phyloP scores from a whole-genome alignment of 768 basidiomycete genomes.

The Serpula lacrymans region DNA sequence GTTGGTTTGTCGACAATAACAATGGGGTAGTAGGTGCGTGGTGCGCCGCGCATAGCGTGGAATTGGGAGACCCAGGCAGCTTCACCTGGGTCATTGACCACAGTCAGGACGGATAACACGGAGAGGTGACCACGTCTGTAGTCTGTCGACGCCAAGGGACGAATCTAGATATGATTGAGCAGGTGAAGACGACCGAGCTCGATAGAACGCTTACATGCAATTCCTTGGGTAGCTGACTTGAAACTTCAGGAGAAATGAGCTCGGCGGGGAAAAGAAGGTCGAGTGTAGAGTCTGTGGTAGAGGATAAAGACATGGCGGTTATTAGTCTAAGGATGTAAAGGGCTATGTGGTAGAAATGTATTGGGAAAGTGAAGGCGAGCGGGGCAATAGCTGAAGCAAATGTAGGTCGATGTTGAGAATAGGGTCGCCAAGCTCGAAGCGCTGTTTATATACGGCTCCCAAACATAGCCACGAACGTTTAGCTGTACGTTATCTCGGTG shows the following conservation, averaged over 20 bases:
- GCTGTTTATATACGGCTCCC: too few relatives aligned
- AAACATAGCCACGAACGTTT: too few relatives aligned
- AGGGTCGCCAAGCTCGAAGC: too few relatives aligned
- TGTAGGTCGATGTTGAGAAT: too few relatives aligned
- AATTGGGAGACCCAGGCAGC: conserved; percentile 71
- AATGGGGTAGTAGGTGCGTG: conserved; percentile 75
- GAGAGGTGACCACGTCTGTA: conserved; percentile 76
- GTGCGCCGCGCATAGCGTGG: conserved; percentile 48
- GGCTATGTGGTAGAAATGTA: too few relatives aligned
- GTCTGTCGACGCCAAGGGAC: conserved; percentile 86
- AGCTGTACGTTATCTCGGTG: too few relatives aligned
- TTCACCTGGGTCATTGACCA: conserved; percentile 63
- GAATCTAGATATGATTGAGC: conserved; percentile 51
- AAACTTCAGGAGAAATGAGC: conserved; percentile 66
- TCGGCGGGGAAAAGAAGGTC: conserved; percentile 76
- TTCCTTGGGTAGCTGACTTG: conserved; percentile 54
- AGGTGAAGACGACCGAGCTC: neutral
- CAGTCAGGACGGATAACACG: conserved; percentile 73
- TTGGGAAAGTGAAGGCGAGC: too few relatives aligned
- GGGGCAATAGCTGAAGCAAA: too few relatives aligned
- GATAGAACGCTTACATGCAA: conserved; percentile 52
- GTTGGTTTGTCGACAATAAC: conserved; percentile 75
- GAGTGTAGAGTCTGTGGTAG: conserved; percentile 63
- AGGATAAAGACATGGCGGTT: conserved; percentile 21
- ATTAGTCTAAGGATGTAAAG: too few relatives aligned